Conservation (phyloP, 345 rosid species). For the Eucalyptus paniculata region DNA sequence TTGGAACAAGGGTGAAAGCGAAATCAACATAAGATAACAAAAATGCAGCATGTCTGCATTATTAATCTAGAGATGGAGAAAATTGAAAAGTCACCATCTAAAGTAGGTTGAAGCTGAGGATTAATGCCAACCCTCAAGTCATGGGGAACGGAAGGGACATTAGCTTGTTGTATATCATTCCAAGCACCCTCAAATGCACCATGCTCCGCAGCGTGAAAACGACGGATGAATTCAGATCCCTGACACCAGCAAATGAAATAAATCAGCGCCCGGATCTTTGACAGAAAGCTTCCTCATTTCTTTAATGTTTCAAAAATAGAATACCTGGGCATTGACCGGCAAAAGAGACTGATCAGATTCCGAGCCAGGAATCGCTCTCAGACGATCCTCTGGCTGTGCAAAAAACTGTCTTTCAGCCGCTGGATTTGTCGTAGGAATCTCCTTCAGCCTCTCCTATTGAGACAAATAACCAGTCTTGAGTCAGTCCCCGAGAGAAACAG, state of each 20-base stretch:
- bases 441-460: conserved; percentile 72
- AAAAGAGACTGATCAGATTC: conserved; percentile 57
- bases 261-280: background rate
- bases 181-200: conserved; percentile 68
- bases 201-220: conserved; percentile 55
- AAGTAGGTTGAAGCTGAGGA: conserved; percentile 36
- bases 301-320: background rate
- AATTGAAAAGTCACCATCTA: conserved; percentile 43
- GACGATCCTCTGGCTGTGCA: conserved; percentile 24
- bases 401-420: conserved; percentile 38
- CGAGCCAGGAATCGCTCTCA: conserved; percentile 71
- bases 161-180: conserved; percentile 65
- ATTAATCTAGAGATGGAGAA: background rate
- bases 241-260: background rate
- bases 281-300: background rate
- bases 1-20: background rate
- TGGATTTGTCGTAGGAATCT: conserved; percentile 51
- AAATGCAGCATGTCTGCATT: background rate
- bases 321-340: conserved; percentile 63
- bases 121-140: conserved; percentile 7
- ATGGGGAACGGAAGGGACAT: conserved; percentile 32
- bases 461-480: background rate
- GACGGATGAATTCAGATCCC: conserved; percentile 71
- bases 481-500: background rate
- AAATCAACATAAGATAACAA: background rate